Percentiles rank a stretch among this genome's conserved stretches.
Conservation (phyloP, 2,329 filamentous ascomycete genomes). For the Fusarium camptoceras region DNA sequence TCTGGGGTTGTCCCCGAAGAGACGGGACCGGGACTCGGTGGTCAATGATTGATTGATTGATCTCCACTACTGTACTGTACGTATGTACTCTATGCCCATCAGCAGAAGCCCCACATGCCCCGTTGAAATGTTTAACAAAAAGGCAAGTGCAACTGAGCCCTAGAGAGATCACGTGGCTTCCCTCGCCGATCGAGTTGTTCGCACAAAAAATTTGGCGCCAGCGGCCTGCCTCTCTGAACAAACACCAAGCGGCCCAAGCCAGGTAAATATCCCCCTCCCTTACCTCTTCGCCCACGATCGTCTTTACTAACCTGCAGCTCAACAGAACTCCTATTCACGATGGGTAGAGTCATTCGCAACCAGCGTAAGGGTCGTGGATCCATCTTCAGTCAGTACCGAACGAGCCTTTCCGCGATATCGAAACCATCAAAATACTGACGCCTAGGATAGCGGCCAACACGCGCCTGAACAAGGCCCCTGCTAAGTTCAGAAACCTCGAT, state of each 20-base stretch:
- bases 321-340: slow-evolving; percentile 53
- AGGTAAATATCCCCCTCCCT: slow-evolving; percentile 51
- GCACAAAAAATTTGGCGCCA: slow-evolving; percentile 54
- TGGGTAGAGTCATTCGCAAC: slow-evolving; percentile 74
- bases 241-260: slow-evolving; percentile 57
- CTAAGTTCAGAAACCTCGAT: slow-evolving; percentile 97
- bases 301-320: slow-evolving; percentile 48
- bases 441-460: slow-evolving; percentile 75
- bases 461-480: slow-evolving; percentile 85
- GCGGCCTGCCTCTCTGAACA: slow-evolving; percentile 49
- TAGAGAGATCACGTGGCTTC: slow-evolving; percentile 45
- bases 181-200: slow-evolving; percentile 30
- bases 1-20: slow-evolving; percentile 6
- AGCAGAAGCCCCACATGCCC: slow-evolving; percentile 13
- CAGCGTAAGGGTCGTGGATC: slow-evolving; percentile 71
- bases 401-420: slow-evolving; percentile 42
- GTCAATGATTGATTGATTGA: neutral
- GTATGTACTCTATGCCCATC: neutral
- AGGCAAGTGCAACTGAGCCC: neutral
- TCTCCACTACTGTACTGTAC: neutral
- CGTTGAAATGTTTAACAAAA: neutral
- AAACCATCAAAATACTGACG: slow-evolving; percentile 49
- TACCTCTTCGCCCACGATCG: slow-evolving; percentile 44
- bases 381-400: slow-evolving; percentile 65
- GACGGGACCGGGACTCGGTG: neutral